Evolutionary conservation across 2,329 filamentous ascomycete genomes (phyloP).

Genomic region (Aspergillus proliferans): DNA sequence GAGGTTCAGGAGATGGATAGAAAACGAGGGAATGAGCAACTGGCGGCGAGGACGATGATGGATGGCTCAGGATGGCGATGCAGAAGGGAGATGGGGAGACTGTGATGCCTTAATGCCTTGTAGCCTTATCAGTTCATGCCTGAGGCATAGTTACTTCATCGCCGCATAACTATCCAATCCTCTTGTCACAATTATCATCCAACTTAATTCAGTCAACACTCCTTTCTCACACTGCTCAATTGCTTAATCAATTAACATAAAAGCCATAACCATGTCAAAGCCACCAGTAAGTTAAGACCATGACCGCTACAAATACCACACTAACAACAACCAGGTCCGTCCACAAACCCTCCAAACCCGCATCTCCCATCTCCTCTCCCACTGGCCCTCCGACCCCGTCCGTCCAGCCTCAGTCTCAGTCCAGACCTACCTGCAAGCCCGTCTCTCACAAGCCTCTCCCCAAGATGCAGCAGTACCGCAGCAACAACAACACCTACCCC

Average conservation of each 20-base stretch:
- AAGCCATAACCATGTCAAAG: constrained; percentile 19
- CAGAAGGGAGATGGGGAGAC: neutral
- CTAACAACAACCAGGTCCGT: neutral
- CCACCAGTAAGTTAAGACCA: constrained; percentile 18
- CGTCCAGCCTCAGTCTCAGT: constrained; percentile 42
- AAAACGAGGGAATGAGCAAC: neutral
- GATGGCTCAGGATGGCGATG: neutral
- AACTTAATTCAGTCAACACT: neutral
- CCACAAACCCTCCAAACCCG: constrained; percentile 27
- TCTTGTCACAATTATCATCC: neutral
- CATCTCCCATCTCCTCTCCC: constrained; percentile 36
- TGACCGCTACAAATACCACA: constrained; percentile 9
- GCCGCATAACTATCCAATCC: too few species aligned
- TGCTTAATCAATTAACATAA: neutral
- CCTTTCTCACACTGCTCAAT: neutral
- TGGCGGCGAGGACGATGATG: neutral
- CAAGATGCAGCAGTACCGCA: constrained; percentile 10
- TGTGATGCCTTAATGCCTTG: constrained; percentile 8
- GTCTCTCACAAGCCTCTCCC: constrained; percentile 20
- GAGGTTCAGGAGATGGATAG: neutral
- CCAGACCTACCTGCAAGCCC: constrained; percentile 35
- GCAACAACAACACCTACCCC: neutral
- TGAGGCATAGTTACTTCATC: constrained; percentile 4
- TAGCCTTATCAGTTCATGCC: neutral
- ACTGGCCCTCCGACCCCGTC: constrained; percentile 41